These are phyloP conservation scores for Zelonia costaricensis DNA, from an alignment of 208 protist genomes.

Conservation along the genomic window DNA sequence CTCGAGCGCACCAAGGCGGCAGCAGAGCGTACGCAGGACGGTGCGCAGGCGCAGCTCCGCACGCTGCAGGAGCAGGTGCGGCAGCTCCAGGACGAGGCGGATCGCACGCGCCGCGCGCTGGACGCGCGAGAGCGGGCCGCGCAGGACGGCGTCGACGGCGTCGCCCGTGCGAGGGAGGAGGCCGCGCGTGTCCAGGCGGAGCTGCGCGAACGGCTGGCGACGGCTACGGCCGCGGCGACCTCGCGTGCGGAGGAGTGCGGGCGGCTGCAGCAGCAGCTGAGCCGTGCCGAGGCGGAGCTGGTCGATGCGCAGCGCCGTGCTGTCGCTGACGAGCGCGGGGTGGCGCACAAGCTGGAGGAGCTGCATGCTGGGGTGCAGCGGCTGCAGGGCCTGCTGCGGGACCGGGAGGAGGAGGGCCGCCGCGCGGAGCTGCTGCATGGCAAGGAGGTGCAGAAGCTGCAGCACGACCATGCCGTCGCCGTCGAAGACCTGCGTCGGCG, in stretches of 20 bases:
- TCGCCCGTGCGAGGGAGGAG: conserved; percentile 26
- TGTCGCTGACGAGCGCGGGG: conserved; percentile 32
- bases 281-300: conserved; percentile 39
- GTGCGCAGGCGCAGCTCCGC: conserved; percentile 27
- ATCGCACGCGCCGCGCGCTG: conserved; percentile 11
- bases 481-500: conserved; percentile 34
- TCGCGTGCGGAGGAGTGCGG: conserved; percentile 38
- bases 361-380: conserved; percentile 25
- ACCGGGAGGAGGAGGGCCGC: conserved; percentile 56
- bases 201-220: conserved; percentile 43
- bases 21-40: conserved; percentile 19
- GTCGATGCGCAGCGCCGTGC: conserved; percentile 31
- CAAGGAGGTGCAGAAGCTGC: conserved; percentile 44
- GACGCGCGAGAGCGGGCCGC: conserved; percentile 33
- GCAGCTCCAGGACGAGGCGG: conserved; percentile 27
- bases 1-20: conserved; percentile 25
- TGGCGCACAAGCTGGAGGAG: conserved; percentile 41
- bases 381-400: conserved; percentile 46
- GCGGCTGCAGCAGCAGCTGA: conserved; percentile 45
- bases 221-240: conserved; percentile 21
- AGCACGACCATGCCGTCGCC: conserved; percentile 30
- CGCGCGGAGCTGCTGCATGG: conserved; percentile 33
- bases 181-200: conserved; percentile 22
- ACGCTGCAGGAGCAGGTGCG: conserved; percentile 26
- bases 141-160: conserved; percentile 17